These are phyloP conservation scores for Arabidopsis hybrid DNA, from an alignment of 441 rosid genomes.

Conservation along the genomic window DNA sequence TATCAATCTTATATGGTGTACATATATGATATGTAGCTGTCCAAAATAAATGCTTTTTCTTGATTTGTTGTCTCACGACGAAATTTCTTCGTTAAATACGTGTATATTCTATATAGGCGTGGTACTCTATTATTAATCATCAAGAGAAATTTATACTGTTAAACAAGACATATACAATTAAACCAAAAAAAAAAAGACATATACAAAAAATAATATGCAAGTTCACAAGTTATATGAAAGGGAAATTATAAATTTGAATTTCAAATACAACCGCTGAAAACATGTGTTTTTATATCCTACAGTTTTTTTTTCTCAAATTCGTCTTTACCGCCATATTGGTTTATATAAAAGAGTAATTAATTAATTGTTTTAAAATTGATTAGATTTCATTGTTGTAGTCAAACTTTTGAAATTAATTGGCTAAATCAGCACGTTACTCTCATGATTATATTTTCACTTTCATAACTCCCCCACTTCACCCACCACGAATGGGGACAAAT, in stretches of 20 bases:
- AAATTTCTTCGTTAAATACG: slow-evolving; percentile 12
- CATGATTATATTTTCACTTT: slow-evolving; percentile 47
- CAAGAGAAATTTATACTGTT: neutral
- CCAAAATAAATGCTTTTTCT: slow-evolving; percentile 32
- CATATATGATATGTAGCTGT: slow-evolving; percentile 27
- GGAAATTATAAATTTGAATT: too few relatives aligned
- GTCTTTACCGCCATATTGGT: slow-evolving; percentile 27
- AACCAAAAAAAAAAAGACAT: neutral
- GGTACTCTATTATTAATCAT: neutral
- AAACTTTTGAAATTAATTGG: slow-evolving; percentile 39
- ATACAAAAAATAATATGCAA: too few relatives aligned
- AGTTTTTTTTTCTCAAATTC: neutral
- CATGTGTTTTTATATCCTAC: neutral
- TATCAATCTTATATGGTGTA: neutral
- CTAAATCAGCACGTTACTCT: slow-evolving; percentile 46
- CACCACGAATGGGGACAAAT: slow-evolving; percentile 38
- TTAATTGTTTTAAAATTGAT: slow-evolving; percentile 12
- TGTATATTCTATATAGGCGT: neutral
- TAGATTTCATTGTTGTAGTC: slow-evolving; percentile 30
- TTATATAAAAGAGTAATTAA: slow-evolving; percentile 4
- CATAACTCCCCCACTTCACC: slow-evolving; percentile 48
- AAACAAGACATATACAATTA: neutral
- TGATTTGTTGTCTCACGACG: slow-evolving; percentile 10
- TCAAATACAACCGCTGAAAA: neutral
- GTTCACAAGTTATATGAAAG: neutral